Base-by-base conservation (phyloP, 305 asterid genomes). In the Solanum hybrid region DNA sequence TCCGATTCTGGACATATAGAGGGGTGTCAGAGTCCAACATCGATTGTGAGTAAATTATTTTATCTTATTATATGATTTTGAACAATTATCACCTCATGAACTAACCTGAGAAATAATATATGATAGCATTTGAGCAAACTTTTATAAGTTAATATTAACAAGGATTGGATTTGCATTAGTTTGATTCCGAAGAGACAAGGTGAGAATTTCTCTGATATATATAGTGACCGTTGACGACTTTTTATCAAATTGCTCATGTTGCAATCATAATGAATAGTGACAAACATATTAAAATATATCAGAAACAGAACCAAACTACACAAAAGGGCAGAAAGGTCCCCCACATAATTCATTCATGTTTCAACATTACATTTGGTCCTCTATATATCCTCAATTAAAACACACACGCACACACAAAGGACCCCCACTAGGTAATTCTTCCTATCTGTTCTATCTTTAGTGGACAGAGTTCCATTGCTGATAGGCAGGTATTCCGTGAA, bases 321-420 rank as follows among this genome's bases (percentile, higher is more conserved):
- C 29, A 8, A 29, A 84, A 31, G 40, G 29, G 75, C 75, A 84
- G 75, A 84, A 42, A 51, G 75, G 87, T 84, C 40, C 87, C 79
- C 87, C 75, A 69, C 75, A 19, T 40, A 34, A 9, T 81, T 31
- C 73, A 84, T 84, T 81, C 87, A 81, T 81, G 75, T 84, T 84
- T 84, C 75, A 82, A 45, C 87, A 45, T 82, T 82, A 82, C 87
- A 82, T 84, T 45, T 84, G 87, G 87, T 84, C 87, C 71, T 56
- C 12, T 27, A 80, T 29, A 73, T 34, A 35, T 27, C 40, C 73
- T 82, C 89, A 72, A 9, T 69, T 19, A 42, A n/a, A 87, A 69
- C 42, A 19, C 71, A 40, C 45, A 13, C 60, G 22, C 73, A 66
- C 76, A 86, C 35, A 71, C 37, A 37, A 69, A 75, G 31, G 79